Base-by-base conservation (phyloP, 2,329 filamentous ascomycete species). In the Colletotrichum scovillei region DNA sequence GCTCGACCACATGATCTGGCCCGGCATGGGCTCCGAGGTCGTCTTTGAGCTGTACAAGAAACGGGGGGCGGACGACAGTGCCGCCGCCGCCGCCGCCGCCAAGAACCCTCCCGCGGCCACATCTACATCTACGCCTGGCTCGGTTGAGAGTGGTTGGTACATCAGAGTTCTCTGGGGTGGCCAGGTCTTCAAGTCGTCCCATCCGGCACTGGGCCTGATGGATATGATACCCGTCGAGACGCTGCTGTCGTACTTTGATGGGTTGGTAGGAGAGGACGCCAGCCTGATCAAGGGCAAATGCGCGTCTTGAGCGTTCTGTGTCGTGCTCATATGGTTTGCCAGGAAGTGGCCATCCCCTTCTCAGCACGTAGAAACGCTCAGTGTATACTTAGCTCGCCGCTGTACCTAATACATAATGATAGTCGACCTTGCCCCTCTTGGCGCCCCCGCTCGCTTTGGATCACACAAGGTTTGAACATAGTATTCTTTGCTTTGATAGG, bases 1-100 rank as follows among this genome's bases (percentile, higher is more conserved):
- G 82, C 78, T 93, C 1, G 91, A 94, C 26, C 81, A 86, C 65
- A 96, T 96, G 93, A 91, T 95, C 1, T 96, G 94, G 94, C 94
- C 94, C 0, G 94, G 94, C 0, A 95, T 96, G 93, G 94, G 94
- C 0, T 86, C 90, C 11, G 94, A 96, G 82, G 86, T 96, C 0
- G 89, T 95, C 0, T 95, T 95, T 79, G 94, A 96, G 83, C 79
- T 95, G 35, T 95, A 91, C 78, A 76, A 78, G 30, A 49, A 65
- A 28, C 26, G 42, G 3, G 19, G 28, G 4, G 32, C 42, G 9
- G 68, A 30, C 16, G 58, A 62, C 11, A 8, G 28, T 8, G 28
- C 28, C 28, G 28, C 28, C 28, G 28, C 28, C 28, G 6, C 28
- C 28, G 28, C 28, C 28, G 38, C 14, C 38, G 56, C 69, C 28